phyloP scores from a whole-genome alignment of 1,284 basidiomycete species.

The Naganishia sp. region DNA sequence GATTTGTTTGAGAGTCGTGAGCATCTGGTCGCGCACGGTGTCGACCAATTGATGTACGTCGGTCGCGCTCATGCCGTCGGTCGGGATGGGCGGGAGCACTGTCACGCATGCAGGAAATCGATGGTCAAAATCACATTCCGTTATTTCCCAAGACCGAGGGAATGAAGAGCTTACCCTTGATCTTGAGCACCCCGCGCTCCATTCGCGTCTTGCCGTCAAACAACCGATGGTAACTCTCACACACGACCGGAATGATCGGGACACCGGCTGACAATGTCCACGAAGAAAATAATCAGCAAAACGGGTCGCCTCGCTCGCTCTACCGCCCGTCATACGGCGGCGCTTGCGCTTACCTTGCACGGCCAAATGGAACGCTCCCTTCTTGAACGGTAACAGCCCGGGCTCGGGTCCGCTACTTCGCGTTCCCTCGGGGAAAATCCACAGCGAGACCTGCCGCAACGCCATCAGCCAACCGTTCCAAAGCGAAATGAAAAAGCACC shows the following conservation, averaged over 20 bases:
- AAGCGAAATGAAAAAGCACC: slow-evolving; percentile 26
- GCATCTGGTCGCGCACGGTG: slow-evolving; percentile 54
- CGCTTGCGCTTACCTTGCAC: slow-evolving; percentile 66
- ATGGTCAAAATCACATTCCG: slow-evolving; percentile 41
- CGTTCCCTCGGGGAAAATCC: slow-evolving; percentile 93
- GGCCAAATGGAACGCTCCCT: slow-evolving; percentile 96
- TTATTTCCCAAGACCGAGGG: slow-evolving; percentile 57
- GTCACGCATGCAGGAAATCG: background rate
- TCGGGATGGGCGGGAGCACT: slow-evolving; percentile 59
- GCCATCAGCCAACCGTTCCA: slow-evolving; percentile 4
- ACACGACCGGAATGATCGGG: slow-evolving; percentile 87
- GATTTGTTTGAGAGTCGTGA: slow-evolving; percentile 50
- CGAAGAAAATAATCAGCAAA: slow-evolving; percentile 2
- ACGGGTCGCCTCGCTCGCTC: too few relatives aligned
- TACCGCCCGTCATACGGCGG: background rate
- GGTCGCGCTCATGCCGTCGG: slow-evolving; percentile 53
- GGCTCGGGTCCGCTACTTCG: slow-evolving; percentile 69
- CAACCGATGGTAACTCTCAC: slow-evolving; percentile 88
- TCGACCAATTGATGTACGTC: slow-evolving; percentile 56
- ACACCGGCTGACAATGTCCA: slow-evolving; percentile 54
- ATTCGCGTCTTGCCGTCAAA: slow-evolving; percentile 76
- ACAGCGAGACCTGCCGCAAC: slow-evolving; percentile 65
- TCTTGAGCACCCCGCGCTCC: slow-evolving; percentile 71
- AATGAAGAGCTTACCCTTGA: slow-evolving; percentile 73
- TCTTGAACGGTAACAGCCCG: slow-evolving; percentile 86